phyloP scores from a whole-genome alignment of 108 stramenopile species.

The Nitzschia sp. region DNA sequence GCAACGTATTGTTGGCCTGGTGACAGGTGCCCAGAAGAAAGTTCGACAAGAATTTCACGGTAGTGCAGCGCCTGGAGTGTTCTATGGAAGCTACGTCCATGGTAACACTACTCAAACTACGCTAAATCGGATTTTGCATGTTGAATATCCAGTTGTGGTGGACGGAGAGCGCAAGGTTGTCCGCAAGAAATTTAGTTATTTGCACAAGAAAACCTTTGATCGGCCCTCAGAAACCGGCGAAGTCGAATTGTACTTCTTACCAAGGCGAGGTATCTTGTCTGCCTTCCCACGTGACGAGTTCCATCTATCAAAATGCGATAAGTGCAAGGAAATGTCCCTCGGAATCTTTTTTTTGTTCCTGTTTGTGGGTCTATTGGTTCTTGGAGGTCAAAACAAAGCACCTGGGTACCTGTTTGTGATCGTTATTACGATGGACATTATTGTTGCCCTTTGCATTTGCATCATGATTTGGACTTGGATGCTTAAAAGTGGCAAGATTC shows the following conservation, averaged over 20 bases:
- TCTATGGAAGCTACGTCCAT: neutral
- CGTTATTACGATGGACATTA: neutral
- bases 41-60: neutral
- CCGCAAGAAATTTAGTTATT: neutral
- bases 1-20: neutral
- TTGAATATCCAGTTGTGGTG: slow-evolving; percentile 1
- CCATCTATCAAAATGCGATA: neutral
- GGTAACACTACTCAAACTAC: neutral
- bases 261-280: neutral
- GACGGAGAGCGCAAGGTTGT: neutral
- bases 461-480: neutral
- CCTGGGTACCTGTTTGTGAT: neutral
- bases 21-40: neutral
- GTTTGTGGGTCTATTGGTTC: neutral
- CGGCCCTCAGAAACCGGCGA: neutral
- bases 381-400: neutral
- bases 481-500: neutral
- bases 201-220: neutral
- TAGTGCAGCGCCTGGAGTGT: neutral
- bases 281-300: neutral
- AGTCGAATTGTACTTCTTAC: neutral
- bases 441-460: neutral
- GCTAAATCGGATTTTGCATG: neutral
- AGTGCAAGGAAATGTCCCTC: neutral
- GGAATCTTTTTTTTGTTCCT: neutral